phyloP scores from a whole-genome alignment of 768 basidiomycete species.

The Pleurotus pulmonarius region DNA sequence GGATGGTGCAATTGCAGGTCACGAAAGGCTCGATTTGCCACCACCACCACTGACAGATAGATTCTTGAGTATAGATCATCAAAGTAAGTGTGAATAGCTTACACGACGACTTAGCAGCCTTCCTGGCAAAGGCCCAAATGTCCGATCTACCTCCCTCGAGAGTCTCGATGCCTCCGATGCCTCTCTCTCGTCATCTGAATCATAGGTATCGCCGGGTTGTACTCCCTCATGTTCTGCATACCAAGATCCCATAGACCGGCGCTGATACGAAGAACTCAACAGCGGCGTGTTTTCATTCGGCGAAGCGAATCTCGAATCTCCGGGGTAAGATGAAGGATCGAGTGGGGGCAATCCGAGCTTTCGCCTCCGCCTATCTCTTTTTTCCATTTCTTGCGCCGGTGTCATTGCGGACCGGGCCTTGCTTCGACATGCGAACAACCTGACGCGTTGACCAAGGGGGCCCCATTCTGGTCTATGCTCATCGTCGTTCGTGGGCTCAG shows the following conservation, averaged over 20 bases:
- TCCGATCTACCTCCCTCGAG: slow-evolving; percentile 46
- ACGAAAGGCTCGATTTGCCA: slow-evolving; percentile 65
- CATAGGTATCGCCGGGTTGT: slow-evolving; percentile 4
- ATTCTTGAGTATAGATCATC: neutral
- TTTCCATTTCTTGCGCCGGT: slow-evolving; percentile 10
- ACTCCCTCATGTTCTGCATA: slow-evolving; percentile 13
- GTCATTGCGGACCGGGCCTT: slow-evolving; percentile 14
- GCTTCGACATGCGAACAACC: slow-evolving; percentile 24
- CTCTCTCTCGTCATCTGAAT: slow-evolving; percentile 21
- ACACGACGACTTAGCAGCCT: slow-evolving; percentile 70
- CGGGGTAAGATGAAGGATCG: slow-evolving; percentile 5
- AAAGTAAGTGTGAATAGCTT: slow-evolving; percentile 21
- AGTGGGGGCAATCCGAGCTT: slow-evolving; percentile 1
- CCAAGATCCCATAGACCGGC: slow-evolving; percentile 10
- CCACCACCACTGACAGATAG: slow-evolving; percentile 72
- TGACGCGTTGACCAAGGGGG: slow-evolving; percentile 57
- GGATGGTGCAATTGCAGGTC: slow-evolving; percentile 59
- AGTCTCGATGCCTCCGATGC: slow-evolving; percentile 28
- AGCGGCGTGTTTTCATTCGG: slow-evolving; percentile 38
- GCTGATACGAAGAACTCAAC: slow-evolving; percentile 14
- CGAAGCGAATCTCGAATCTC: slow-evolving; percentile 6
- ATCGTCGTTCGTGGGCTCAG: slow-evolving; percentile 42
- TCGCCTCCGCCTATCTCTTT: slow-evolving; percentile 14
- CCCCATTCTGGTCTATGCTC: slow-evolving; percentile 49
- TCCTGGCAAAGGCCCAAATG: slow-evolving; percentile 66